These are phyloP conservation scores for Cyclostephanos invisitatus DNA, from an alignment of 108 stramenopile species.

Conservation along the genomic window DNA sequence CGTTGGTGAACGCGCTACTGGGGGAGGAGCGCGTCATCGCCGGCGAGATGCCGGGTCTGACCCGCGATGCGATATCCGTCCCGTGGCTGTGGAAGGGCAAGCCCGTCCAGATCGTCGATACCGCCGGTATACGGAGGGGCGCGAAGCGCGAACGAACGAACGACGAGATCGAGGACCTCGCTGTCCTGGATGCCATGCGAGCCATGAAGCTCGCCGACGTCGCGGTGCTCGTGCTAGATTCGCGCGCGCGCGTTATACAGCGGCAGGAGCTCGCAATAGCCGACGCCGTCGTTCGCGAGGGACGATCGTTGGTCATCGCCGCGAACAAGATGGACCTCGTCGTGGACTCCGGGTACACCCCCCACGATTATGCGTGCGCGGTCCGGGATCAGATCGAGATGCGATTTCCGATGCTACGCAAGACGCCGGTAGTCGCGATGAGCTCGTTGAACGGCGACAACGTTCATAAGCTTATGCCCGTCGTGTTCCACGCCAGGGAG, in stretches of 20 bases:
- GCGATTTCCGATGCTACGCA: conserved; percentile 80
- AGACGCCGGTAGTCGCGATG: conserved; percentile 85
- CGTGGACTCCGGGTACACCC: conserved; percentile 65
- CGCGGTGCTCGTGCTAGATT: conserved; percentile 88
- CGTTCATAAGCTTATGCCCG: conserved; percentile 72
- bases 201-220: conserved; percentile 92
- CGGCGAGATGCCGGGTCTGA: conserved; percentile 84
- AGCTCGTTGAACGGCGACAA: conserved; percentile 65
- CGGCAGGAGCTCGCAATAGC: conserved; percentile 89
- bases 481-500: conserved; percentile 76
- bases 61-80: conserved; percentile 88
- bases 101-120: conserved; percentile 82
- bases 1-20: conserved; percentile 81
- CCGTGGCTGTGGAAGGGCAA: conserved; percentile 73
- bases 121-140: conserved; percentile 83
- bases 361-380: conserved; percentile 65
- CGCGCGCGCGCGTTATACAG: conserved; percentile 67
- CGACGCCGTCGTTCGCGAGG: conserved; percentile 88
- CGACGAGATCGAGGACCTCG: conserved; percentile 79
- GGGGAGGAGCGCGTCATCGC: conserved; percentile 79
- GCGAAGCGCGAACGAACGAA: conserved; percentile 58
- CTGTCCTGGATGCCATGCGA: conserved; percentile 83
- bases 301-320: conserved; percentile 82
- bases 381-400: conserved; percentile 77
- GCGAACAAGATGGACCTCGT: conserved; percentile 93